A percentile compares a stretch with the other conserved stretches of the same genome.
These are phyloP conservation scores for Nitzschia putrida DNA, from an alignment of 108 stramenopile genomes.

Conservation along the genomic window DNA sequence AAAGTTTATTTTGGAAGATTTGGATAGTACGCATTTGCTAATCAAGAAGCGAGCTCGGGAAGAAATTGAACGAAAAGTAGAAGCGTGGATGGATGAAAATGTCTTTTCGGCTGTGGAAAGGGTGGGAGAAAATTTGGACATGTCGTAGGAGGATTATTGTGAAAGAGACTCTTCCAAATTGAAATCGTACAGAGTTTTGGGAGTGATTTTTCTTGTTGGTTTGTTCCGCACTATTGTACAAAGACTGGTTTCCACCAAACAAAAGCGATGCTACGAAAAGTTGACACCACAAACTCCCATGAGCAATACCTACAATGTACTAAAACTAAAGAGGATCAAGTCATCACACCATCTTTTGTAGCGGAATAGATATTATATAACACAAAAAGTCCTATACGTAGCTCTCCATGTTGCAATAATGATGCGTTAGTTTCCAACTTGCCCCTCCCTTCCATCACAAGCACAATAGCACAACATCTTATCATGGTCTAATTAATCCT, in stretches of 20 bases:
- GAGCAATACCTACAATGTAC: too few relatives aligned
- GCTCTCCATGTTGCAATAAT: neutral
- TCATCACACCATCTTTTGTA: too few relatives aligned
- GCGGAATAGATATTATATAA: neutral
- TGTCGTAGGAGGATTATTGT: conserved; percentile 44
- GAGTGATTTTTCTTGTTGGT: neutral
- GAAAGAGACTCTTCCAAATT: neutral
- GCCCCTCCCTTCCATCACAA: too few relatives aligned
- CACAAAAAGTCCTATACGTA: neutral
- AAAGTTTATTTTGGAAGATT: conserved; percentile 81
- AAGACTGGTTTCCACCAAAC: neutral
- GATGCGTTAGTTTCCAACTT: neutral
- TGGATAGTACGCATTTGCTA: conserved; percentile 80
- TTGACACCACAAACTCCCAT: too few relatives aligned
- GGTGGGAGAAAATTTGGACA: conserved; percentile 66
- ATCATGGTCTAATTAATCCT: neutral
- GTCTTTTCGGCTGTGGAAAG: conserved; percentile 62
- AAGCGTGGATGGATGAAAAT: conserved; percentile 76
- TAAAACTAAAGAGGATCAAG: too few relatives aligned
- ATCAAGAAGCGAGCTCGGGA: conserved; percentile 64
- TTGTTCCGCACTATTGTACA: neutral
- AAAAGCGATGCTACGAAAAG: too few relatives aligned
- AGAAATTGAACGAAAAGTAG: conserved; percentile 75
- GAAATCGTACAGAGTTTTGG: neutral
- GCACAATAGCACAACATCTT: too few relatives aligned